Evolutionary conservation across 495 filamentous ascomycete species (phyloP).

Genomic region (Neurospora sp.): DNA sequence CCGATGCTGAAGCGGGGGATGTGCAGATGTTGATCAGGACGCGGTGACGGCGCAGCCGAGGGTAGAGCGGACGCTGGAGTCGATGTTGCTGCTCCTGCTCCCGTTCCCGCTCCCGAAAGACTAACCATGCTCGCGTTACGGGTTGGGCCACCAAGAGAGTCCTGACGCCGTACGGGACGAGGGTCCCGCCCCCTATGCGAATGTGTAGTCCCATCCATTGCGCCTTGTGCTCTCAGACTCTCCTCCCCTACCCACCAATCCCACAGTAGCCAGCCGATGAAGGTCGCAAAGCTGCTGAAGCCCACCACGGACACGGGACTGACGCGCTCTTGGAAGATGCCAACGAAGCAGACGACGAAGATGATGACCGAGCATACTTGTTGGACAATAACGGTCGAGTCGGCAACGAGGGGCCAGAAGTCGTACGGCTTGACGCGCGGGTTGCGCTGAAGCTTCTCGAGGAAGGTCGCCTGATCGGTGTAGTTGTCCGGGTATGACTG

Average conservation of each 20-base stretch:
- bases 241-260: slow-evolving; percentile 71
- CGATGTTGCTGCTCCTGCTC: neutral
- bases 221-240: slow-evolving; percentile 24
- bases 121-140: slow-evolving; percentile 16
- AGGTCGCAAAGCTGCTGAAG: slow-evolving; percentile 71
- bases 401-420: slow-evolving; percentile 93
- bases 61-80: slow-evolving; percentile 11
- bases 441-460: slow-evolving; percentile 92
- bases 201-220: slow-evolving; percentile 23
- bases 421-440: slow-evolving; percentile 90
- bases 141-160: slow-evolving; percentile 9
- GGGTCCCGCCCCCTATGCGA: slow-evolving; percentile 4
- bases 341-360: slow-evolving; percentile 88
- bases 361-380: slow-evolving; percentile 91
- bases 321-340: slow-evolving; percentile 75
- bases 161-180: slow-evolving; percentile 15
- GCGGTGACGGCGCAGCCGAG: slow-evolving; percentile 31
- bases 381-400: slow-evolving; percentile 93
- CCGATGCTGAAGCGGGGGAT: slow-evolving; percentile 6
- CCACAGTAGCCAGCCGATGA: slow-evolving; percentile 84
- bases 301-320: slow-evolving; percentile 79
- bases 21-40: slow-evolving; percentile 8
- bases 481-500: slow-evolving; percentile 98
- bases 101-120: slow-evolving; percentile 13
- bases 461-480: slow-evolving; percentile 90